phyloP scores from a whole-genome alignment of 148 eudicot species.

The Rhododendron williamsianum region DNA sequence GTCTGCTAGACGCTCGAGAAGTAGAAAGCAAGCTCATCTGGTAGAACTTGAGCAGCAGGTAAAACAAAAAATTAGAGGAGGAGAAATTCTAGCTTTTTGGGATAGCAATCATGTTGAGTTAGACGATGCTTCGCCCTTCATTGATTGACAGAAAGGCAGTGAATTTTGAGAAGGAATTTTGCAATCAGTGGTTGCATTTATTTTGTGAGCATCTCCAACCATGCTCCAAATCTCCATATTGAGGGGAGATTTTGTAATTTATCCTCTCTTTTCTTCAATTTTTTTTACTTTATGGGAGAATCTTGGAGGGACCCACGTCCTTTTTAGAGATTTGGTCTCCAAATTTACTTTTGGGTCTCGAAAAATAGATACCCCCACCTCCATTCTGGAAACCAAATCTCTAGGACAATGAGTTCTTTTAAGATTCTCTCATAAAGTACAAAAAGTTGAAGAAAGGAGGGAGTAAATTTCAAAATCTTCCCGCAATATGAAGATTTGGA shows the following conservation, averaged over 20 bases:
- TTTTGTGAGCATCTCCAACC: neutral
- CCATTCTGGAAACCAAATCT: neutral
- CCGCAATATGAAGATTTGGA: neutral
- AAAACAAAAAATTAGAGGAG: neutral
- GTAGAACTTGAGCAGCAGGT: constrained; percentile 82
- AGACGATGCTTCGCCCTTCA: neutral
- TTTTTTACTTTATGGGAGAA: neutral
- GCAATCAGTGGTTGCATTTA: neutral
- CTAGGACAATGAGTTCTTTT: neutral
- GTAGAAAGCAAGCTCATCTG: constrained; percentile 78
- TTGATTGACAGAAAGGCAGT: neutral
- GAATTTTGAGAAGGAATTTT: neutral
- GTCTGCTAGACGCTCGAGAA: constrained; percentile 89
- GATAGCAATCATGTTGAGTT: neutral
- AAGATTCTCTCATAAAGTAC: neutral
- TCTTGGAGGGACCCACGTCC: neutral
- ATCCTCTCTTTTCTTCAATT: too few species aligned
- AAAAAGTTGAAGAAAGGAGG: neutral
- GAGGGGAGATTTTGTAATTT: neutral
- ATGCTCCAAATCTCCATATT: neutral
- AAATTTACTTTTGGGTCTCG: neutral
- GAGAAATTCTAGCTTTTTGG: neutral
- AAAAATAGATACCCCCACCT: neutral
- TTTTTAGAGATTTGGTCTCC: neutral
- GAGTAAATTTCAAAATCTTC: neutral